Evolutionary conservation across 805 yeast genomes (phyloP).

Genomic region (Schizosaccharomyces lindneri): DNA sequence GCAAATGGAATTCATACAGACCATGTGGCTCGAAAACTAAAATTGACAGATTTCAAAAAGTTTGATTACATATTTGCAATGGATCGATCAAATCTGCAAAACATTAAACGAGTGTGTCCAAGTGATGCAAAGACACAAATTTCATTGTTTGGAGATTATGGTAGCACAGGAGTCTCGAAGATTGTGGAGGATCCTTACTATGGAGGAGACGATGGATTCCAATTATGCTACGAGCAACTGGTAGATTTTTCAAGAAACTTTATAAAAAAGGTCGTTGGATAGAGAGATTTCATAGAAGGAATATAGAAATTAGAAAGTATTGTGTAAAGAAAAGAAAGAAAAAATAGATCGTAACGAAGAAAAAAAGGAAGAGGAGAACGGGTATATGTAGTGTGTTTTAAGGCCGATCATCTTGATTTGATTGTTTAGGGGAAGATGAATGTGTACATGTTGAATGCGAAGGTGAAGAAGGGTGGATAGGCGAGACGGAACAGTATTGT

Average conservation of each 20-base stretch:
- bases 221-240: constrained; percentile 50
- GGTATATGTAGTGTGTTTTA: no score
- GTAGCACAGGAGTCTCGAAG: constrained; percentile 22
- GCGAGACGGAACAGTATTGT: background rate
- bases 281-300: background rate
- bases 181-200: constrained; percentile 82
- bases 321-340: background rate
- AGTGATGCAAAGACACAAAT: constrained; percentile 18
- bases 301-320: background rate
- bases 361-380: no score
- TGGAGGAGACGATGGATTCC: constrained; percentile 69
- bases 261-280: constrained; percentile 15
- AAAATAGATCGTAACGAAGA: no score
- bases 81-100: constrained; percentile 24
- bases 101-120: constrained; percentile 21
- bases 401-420: background rate
- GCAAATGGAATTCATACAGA: constrained; percentile 48
- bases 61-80: constrained; percentile 37
- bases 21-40: constrained; percentile 53
- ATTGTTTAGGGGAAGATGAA: background rate
- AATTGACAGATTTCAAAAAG: constrained; percentile 17
- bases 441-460: background rate
- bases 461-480: background rate
- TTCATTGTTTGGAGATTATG: constrained; percentile 61
- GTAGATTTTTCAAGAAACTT: constrained; percentile 52